Evolutionary conservation across 257 asterid genomes (phyloP), one percentile per base, ranked within the genome.

Genomic region (Fraxinus cuspidata): DNA sequence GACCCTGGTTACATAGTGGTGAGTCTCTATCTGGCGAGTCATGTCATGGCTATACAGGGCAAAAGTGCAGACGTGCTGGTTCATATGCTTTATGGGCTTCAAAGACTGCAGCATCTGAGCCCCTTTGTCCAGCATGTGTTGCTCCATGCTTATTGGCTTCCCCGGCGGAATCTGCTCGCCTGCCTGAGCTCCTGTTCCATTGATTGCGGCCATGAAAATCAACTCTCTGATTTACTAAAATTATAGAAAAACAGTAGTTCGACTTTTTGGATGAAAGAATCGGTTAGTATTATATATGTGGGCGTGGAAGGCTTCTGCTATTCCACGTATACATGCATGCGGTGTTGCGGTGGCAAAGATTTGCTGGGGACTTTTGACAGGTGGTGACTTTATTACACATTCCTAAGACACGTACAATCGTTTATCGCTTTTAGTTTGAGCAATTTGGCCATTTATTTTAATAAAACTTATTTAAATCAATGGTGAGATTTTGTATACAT

Each of bases 1-100:
- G 66, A 86, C 66, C 0, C 97, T 88, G 3, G 89, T 78, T 0
- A 85, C 82, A 71, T 80, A 90, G 32, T 90, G 97, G 76, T 94
- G 99, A 58, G 93, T 84, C 89, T 92, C 87, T 74, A 94, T 89
- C 81, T 90, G 96, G 29, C 98, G 97, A 38, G 42, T 82, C 92
- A 88, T 84, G 75, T 92, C 99, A 79, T 92, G 96, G 84, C 92
- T 87, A 78, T 92, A 94, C 8, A 91, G 75, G 2, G 99, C 94
- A 78, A 94, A 91, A 44, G 99, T 89, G 77, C 98, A 92, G 0
- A 80, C 94, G 77, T 94, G 97, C 25, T 91, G 97, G 40, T 70
- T 90, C 89, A 94, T 90, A 37, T 85, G 85, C 79, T 89, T 94
- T 3, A 91, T 70, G 0, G 99, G 97, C 23, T 83, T 85, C 44